These are phyloP conservation scores for Lichtheimia corymbifera DNA, from an alignment of 371 early-diverging fungal genomes.

Conservation along the genomic window DNA sequence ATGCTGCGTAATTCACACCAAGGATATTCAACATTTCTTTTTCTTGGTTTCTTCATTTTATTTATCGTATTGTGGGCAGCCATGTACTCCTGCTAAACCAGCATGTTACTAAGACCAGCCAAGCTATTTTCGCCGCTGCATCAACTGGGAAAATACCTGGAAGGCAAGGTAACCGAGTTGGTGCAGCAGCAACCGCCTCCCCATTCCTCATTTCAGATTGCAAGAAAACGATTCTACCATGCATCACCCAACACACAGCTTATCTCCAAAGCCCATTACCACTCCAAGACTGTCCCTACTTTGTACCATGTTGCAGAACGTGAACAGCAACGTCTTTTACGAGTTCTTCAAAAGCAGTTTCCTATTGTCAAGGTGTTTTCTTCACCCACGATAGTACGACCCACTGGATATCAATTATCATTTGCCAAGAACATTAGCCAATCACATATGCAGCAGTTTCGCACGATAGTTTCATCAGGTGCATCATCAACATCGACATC, in stretches of 20 bases:
- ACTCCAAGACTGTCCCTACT: constrained; percentile 14
- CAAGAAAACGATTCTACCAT: constrained; percentile 6
- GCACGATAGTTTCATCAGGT: constrained; percentile 19
- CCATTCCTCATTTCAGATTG: constrained; percentile 5
- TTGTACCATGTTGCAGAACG: constrained; percentile 11
- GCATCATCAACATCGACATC: constrained; percentile 4
- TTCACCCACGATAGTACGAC: constrained; percentile 10
- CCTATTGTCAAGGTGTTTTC: constrained; percentile 24
- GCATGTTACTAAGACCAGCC: constrained; percentile 21
- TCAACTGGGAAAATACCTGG: constrained; percentile 25
- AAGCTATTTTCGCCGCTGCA: constrained; percentile 24
- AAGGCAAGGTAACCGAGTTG: constrained; percentile 24
- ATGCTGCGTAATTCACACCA: no score
- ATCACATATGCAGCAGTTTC: constrained; percentile 9
- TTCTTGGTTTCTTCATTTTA: neutral
- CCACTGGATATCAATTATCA: constrained; percentile 11
- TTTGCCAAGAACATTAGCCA: constrained; percentile 7
- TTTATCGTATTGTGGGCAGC: neutral
- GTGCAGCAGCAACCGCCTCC: constrained; percentile 19
- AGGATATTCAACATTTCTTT: neutral
- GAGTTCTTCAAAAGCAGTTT: constrained; percentile 20
- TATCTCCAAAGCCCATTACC: constrained; percentile 2
- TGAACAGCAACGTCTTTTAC: constrained; percentile 16
- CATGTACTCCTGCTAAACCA: neutral
- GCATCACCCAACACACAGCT: neutral